Evolutionary conservation across 495 filamentous ascomycete genomes (phyloP), one percentile per base, ranked within the genome.

Genomic region (Penicillium arizonense): DNA sequence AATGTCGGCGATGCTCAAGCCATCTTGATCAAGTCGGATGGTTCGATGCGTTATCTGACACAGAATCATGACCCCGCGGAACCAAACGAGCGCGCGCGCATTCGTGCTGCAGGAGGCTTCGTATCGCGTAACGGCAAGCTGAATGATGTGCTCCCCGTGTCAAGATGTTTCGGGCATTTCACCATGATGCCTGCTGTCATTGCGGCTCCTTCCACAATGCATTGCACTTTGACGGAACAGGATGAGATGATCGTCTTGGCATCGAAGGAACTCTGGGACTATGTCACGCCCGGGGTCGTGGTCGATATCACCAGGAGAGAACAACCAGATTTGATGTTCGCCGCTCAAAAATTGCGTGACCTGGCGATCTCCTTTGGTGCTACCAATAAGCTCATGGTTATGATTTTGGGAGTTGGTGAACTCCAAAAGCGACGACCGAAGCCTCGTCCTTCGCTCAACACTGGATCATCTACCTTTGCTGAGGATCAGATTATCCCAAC

Each of bases 1-100:
- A 97, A 99, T 61, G 87, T 97, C 12, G 94, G 94, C 42, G 90
- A 99, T 75, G 90, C 88, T 0, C 91, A 96, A 66, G 94, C 91
- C 21, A 90, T 97, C 70, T 81, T 99, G 26, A 91, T 97, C 53
- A 89, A 90, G 47, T 87, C 88, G 2, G 89, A 96, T 65, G 89
- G 91, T 14, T 80, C 84, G 6, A 77, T 89, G 65, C 84, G 82
- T 52, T 82, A 92, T 50, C 71, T 99, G 55, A 97, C 94, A 5
- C 80, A 83, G 44, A 96, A 91, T 63, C 94, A 99, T 69, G 91
- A 96, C 56, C 95, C 94, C 6, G 92, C 91, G 0, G 89, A 94
- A 58, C 71, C 84, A 11, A 75, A 72, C 20, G 94, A 99, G 69
- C 82, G 94, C 32, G 82, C 89, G 55, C 86, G 94, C 38, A 96